Evolutionary conservation across 495 filamentous ascomycete genomes (phyloP), one percentile per base, ranked within the genome.

Genomic region (Neurospora sp.): DNA sequence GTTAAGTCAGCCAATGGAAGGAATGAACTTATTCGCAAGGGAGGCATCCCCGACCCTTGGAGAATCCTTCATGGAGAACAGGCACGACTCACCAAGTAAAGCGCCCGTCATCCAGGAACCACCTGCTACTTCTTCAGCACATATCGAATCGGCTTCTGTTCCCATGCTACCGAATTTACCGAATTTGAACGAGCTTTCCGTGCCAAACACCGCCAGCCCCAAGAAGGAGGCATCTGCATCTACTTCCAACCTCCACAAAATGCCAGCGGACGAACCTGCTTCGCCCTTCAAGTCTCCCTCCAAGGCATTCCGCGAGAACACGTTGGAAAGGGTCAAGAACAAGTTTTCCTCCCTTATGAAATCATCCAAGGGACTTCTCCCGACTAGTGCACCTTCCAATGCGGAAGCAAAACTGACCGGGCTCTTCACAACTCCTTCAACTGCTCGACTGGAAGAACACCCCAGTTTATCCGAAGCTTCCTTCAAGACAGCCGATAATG

Each of bases 321-420:
- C 93, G 7, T 80, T 97, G 38, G 97, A 93, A 78, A 92, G 94
- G 68, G 94, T 94, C 20, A 97, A 96, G 82, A 91, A 89, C 74
- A 94, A 92, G 78, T 82, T 97, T 41, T 93, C 93, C 48, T 96
- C 94, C 10, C 93, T 96, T 70, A 84, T 97, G 74, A 93, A 93
- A 79, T 91, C 91, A 42, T 94, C 94, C 16, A 94, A 91, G 78
- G 92, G 90, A 20, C 86, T 96, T 59, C 91, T 97, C 73, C 91
- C 91, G 18, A 94, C 89, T 72, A 93, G 92, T 76, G 93, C 92
- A 35, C 89, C 90, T 68, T 85, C 91, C 68, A 93, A 91, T 76
- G 92, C 91, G 31, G 91, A 94, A 71, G 90, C 91, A 9, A 94
- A 91, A 77, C 81, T 91, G 18, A 85, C 83, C 0, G 71, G 84